A percentile compares a stretch with the other conserved stretches of the same genome.
phyloP scores from a whole-genome alignment of 2,329 filamentous ascomycete genomes.

The Botrytis aclada region DNA sequence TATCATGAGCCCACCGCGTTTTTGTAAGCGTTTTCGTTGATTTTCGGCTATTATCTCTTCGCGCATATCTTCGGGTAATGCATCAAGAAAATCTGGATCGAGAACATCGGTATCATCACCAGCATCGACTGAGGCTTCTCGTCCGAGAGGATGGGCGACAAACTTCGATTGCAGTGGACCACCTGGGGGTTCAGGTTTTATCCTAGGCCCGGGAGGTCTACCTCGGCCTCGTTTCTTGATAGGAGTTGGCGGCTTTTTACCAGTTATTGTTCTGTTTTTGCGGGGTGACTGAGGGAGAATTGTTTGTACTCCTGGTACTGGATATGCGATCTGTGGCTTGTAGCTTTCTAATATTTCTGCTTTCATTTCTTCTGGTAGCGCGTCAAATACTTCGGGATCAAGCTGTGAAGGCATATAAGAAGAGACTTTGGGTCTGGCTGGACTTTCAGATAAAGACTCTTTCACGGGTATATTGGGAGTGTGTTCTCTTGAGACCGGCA shows the following conservation, averaged over 20 bases:
- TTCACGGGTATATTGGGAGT: slow-evolving; percentile 29
- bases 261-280: slow-evolving; percentile 47
- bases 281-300: slow-evolving; percentile 48
- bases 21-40: slow-evolving; percentile 56
- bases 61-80: slow-evolving; percentile 77
- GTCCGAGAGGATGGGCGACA: slow-evolving; percentile 30
- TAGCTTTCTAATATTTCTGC: slow-evolving; percentile 79
- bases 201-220: slow-evolving; percentile 41
- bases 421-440: slow-evolving; percentile 4
- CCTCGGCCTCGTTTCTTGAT: slow-evolving; percentile 59
- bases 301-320: slow-evolving; percentile 35
- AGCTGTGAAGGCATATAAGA: slow-evolving; percentile 62
- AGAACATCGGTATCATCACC: slow-evolving; percentile 60
- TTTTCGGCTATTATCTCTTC: slow-evolving; percentile 76
- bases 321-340: slow-evolving; percentile 29
- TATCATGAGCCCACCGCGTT: slow-evolving; percentile 42
- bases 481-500: slow-evolving; percentile 31
- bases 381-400: slow-evolving; percentile 79
- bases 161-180: slow-evolving; percentile 19
- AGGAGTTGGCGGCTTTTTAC: slow-evolving; percentile 44
- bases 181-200: background rate
- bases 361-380: slow-evolving; percentile 81
- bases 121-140: slow-evolving; percentile 53
- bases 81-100: slow-evolving; percentile 68
- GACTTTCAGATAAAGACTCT: slow-evolving; percentile 36